Evolutionary conservation across 495 filamentous ascomycete genomes (phyloP).

Genomic region (Lasiosphaeriaceae sp.): DNA sequence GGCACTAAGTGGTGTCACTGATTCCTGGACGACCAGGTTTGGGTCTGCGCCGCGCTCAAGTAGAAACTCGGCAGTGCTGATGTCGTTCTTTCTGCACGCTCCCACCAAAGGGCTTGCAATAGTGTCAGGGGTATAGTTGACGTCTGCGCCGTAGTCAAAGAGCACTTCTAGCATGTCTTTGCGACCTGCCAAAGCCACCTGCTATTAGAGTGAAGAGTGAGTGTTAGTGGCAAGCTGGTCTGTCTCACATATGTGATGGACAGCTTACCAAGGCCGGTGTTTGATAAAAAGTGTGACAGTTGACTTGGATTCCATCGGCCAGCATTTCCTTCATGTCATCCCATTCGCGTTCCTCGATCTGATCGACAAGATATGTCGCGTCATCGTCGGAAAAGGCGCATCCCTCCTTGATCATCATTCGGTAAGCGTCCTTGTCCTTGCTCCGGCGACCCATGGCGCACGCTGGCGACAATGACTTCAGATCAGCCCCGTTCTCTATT

Average conservation of each 20-base stretch:
- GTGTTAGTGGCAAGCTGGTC: neutral
- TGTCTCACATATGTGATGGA: neutral
- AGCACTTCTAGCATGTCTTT: neutral
- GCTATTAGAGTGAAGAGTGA: neutral
- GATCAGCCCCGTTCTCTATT: neutral
- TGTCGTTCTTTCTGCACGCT: neutral
- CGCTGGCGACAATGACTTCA: neutral
- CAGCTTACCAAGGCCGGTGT: neutral
- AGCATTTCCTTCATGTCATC: neutral
- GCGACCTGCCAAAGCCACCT: neutral
- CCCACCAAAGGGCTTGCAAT: neutral
- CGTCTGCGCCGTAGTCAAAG: neutral
- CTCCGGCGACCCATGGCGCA: neutral
- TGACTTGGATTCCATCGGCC: neutral
- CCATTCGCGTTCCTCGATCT: neutral
- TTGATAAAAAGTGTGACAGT: neutral
- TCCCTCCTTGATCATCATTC: neutral
- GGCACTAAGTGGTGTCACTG: neutral
- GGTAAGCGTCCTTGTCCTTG: neutral
- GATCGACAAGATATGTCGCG: neutral
- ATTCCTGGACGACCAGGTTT: neutral
- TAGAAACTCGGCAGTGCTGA: neutral
- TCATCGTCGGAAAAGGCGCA: neutral
- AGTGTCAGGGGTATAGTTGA: neutral
- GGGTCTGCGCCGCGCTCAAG: neutral